Evolutionary conservation across 2,329 filamentous ascomycete genomes (phyloP).

Genomic region (Colletotrichum nymphaeae): DNA sequence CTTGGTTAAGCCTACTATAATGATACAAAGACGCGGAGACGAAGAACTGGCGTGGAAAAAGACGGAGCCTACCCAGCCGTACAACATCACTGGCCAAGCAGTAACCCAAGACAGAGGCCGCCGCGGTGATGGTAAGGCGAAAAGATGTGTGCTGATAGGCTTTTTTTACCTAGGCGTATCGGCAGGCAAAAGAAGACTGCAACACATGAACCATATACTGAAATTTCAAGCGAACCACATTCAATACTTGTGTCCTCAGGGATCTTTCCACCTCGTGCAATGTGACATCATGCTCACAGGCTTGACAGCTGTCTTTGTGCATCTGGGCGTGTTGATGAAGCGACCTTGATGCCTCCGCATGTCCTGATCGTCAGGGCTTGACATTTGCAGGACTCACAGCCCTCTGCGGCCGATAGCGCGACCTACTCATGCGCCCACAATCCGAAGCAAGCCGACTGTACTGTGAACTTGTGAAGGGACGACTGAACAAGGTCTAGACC

Average conservation of each 20-base stretch:
- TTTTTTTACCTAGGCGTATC: conserved; percentile 53
- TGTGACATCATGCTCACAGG: conserved; percentile 10
- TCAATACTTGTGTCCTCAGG: not conserved
- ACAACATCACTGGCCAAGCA: conserved; percentile 4
- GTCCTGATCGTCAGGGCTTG: not conserved
- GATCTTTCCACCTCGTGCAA: not conserved
- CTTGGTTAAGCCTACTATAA: conserved; percentile 51
- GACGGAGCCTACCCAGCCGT: not conserved
- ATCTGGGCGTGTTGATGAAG: not conserved
- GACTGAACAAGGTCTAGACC: conserved; percentile 18
- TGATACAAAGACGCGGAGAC: conserved; percentile 1
- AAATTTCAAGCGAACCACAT: conserved; percentile 26
- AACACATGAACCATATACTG: conserved; percentile 36
- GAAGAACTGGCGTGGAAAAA: not conserved
- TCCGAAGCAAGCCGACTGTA: not conserved
- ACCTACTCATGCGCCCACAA: not conserved
- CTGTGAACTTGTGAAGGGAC: not conserved
- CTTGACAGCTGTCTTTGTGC: not conserved
- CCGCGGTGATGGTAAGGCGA: not conserved
- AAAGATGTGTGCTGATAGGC: conserved; percentile 45
- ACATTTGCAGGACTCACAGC: conserved; percentile 19
- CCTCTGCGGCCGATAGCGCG: conserved; percentile 17
- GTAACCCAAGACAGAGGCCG: conserved; percentile 24
- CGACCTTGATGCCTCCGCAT: not conserved
- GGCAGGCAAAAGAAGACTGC: conserved; percentile 53